Percentiles rank a stretch among this genome's conserved stretches.
Conservation (phyloP, 129 eudicot species). For the Saussurea involucrata region DNA sequence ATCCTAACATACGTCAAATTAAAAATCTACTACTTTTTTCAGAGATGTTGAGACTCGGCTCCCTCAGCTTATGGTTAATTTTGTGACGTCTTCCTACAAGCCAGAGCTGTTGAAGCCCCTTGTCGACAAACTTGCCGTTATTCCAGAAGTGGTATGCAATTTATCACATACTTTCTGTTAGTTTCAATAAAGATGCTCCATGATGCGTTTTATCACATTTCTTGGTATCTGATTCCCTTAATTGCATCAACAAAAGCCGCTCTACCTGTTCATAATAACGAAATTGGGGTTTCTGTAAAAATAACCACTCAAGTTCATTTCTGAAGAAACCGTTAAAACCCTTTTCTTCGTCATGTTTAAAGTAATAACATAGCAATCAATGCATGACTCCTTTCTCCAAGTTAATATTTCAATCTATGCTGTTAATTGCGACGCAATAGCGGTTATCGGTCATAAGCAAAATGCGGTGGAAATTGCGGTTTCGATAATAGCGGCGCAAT, state of each 20-base stretch:
- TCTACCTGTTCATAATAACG: background rate
- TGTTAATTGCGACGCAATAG: too few relatives aligned
- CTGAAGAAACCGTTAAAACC: too few relatives aligned
- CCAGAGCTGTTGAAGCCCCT: constrained; percentile 82
- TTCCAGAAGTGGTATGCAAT: constrained; percentile 75
- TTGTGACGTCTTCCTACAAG: constrained; percentile 88
- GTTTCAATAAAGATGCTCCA: background rate
- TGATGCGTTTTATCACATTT: background rate
- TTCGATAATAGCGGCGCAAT: too few relatives aligned
- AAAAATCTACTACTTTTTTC: constrained; percentile 12
- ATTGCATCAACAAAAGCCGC: background rate
- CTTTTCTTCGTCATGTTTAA: too few relatives aligned
- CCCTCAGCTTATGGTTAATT: constrained; percentile 90
- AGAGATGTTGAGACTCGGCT: constrained; percentile 63
- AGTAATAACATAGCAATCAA: too few relatives aligned
- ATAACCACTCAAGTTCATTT: too few relatives aligned
- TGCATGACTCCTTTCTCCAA: too few relatives aligned
- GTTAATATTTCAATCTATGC: too few relatives aligned
- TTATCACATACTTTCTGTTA: background rate
- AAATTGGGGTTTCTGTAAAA: too few relatives aligned
- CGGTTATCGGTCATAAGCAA: too few relatives aligned
- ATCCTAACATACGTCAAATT: constrained; percentile 2
- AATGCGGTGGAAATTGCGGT: too few relatives aligned
- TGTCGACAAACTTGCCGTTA: constrained; percentile 58
- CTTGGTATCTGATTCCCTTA: background rate